Percentiles rank a stretch among this genome's conserved stretches.
Conservation (phyloP, 805 yeast genomes). For the Candida tibetensis region DNA sequence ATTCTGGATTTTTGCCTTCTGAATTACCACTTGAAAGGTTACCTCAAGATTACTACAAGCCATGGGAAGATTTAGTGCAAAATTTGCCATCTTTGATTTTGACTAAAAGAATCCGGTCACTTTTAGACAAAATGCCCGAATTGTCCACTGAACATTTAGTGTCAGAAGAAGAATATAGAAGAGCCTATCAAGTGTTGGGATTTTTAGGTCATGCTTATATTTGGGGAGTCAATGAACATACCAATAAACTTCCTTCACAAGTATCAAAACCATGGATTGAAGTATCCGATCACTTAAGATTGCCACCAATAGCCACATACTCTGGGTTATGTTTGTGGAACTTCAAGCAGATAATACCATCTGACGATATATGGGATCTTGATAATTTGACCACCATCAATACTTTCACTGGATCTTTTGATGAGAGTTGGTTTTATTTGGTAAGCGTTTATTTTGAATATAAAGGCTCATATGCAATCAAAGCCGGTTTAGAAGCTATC, state of each 20-base stretch:
- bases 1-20: slow-evolving; percentile 77
- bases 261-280: slow-evolving; percentile 68
- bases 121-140: slow-evolving; percentile 63
- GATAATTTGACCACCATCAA: slow-evolving; percentile 73
- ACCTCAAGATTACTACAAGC: slow-evolving; percentile 58
- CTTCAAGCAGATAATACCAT: slow-evolving; percentile 59
- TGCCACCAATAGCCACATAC: slow-evolving; percentile 87
- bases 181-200: slow-evolving; percentile 79
- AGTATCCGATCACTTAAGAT: slow-evolving; percentile 56
- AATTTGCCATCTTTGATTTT: slow-evolving; percentile 73
- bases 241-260: slow-evolving; percentile 60
- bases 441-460: slow-evolving; percentile 85
- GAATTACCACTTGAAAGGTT: slow-evolving; percentile 58
- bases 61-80: slow-evolving; percentile 73
- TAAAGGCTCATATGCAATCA: slow-evolving; percentile 70
- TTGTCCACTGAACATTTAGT: slow-evolving; percentile 48
- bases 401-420: slow-evolving; percentile 87
- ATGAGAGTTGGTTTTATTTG: slow-evolving; percentile 91
- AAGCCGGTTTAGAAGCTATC: slow-evolving; percentile 66
- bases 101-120: slow-evolving; percentile 55
- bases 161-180: slow-evolving; percentile 54
- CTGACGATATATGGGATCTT: slow-evolving; percentile 46
- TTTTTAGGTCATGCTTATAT: slow-evolving; percentile 86
- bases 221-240: slow-evolving; percentile 73
- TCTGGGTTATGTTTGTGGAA: slow-evolving; percentile 90